phyloP scores from a whole-genome alignment of 2,329 filamentous ascomycete genomes.

The Talaromyces funiculosus region DNA sequence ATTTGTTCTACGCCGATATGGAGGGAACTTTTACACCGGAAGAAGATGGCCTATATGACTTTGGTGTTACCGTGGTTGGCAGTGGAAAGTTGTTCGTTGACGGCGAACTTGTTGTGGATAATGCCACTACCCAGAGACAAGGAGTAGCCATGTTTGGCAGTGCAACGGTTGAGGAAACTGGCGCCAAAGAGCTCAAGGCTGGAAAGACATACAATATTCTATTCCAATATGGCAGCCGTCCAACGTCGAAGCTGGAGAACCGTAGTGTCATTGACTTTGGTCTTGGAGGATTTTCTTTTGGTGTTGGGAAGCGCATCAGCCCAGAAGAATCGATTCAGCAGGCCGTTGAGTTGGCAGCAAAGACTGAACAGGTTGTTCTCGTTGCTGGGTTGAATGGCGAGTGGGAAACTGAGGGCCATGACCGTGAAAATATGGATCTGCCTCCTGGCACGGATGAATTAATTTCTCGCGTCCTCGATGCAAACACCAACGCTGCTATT shows the following conservation, averaged over 20 bases:
- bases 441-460: slow-evolving; percentile 52
- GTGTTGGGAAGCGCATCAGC: slow-evolving; percentile 55
- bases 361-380: slow-evolving; percentile 70
- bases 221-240: slow-evolving; percentile 56
- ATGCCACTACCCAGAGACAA: slow-evolving; percentile 57
- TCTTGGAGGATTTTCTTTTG: slow-evolving; percentile 58
- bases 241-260: slow-evolving; percentile 52
- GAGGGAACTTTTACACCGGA: slow-evolving; percentile 57
- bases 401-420: slow-evolving; percentile 72
- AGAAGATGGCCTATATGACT: slow-evolving; percentile 57
- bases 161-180: slow-evolving; percentile 60
- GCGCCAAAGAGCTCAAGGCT: slow-evolving; percentile 52
- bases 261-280: slow-evolving; percentile 48
- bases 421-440: slow-evolving; percentile 53
- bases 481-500: slow-evolving; percentile 64
- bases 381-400: slow-evolving; percentile 73
- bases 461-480: slow-evolving; percentile 59
- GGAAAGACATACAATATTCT: slow-evolving; percentile 55
- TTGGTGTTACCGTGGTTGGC: slow-evolving; percentile 61
- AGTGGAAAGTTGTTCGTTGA: slow-evolving; percentile 62
- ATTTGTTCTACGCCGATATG: slow-evolving; percentile 55
- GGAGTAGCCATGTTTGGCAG: slow-evolving; percentile 62
- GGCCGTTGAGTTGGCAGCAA: slow-evolving; percentile 62
- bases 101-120: slow-evolving; percentile 58
- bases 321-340: slow-evolving; percentile 56